Evolutionary conservation across 306 rosid genomes (phyloP).

Genomic region (Potentilla sterilis): DNA sequence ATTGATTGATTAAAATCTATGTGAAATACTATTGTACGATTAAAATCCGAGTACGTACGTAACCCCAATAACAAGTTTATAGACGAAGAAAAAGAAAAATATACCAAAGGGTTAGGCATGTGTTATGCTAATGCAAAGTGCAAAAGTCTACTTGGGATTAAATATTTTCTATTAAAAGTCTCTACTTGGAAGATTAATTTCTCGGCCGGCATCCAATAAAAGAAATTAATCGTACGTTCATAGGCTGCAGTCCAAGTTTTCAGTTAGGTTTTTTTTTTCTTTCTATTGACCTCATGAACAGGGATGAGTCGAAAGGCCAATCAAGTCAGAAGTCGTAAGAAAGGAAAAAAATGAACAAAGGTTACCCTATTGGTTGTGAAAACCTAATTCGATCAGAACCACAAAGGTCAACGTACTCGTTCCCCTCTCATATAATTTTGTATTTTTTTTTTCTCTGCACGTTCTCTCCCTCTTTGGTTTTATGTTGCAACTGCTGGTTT

Average conservation of each 20-base stretch:
- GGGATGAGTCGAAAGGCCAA: background rate
- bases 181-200: background rate
- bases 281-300: slow-evolving; percentile 7
- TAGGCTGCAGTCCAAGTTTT: slow-evolving; percentile 7
- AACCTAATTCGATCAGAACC: slow-evolving; percentile 31
- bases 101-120: background rate
- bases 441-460: slow-evolving; percentile 30
- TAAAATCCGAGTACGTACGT: background rate
- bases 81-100: background rate
- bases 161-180: background rate
- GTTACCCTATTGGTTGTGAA: slow-evolving; percentile 26
- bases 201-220: background rate
- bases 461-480: slow-evolving; percentile 32
- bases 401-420: slow-evolving; percentile 53
- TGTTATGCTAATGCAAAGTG: background rate
- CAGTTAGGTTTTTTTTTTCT: background rate
- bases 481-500: slow-evolving; percentile 49
- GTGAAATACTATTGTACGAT: no score
- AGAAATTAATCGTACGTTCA: no score
- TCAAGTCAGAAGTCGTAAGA: background rate
- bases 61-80: background rate
- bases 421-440: slow-evolving; percentile 15
- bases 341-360: slow-evolving; percentile 9
- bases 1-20: no score
- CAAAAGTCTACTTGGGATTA: background rate